Evolutionary conservation across 495 filamentous ascomycete genomes (phyloP), one percentile per base, ranked within the genome.

Genomic region (Podospora conica): DNA sequence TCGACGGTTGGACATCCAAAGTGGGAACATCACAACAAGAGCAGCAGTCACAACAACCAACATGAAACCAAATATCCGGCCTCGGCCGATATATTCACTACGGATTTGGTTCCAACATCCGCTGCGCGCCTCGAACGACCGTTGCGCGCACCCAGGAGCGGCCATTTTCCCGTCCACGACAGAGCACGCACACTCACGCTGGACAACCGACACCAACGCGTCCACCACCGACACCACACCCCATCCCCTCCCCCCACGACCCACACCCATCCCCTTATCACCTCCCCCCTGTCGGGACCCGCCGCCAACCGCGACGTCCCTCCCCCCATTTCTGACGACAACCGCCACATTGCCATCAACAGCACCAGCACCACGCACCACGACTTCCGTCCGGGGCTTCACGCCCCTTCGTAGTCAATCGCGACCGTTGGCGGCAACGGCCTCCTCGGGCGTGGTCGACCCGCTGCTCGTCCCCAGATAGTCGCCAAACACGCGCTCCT

Each of bases 351-450:
- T 15, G 22, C 25, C 58, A 29, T 1, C 29, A 29, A 15, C n/a
- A 27, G 11, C 58, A 24, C n/a, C 59, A 27, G 15, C 59, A 40
- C 59, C 59, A 61, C 31, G 18, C 59, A 53, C 31, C 61, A 21
- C 61, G 40, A 48, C 40, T 48, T 48, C 40, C 40, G 40, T 48
- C 61, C 27, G 74, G 76, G 73, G 75, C 76, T 78, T 76, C 76
- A 73, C 70, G 74, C 77, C 75, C 75, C 75, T 74, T 70, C 63
- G 58, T 77, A 76, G 76, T 79, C 77, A 78, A 78, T 78, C 75
- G 11, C 75, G 67, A 64, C 66, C 69, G 56, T 68, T 66, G 12
- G 27, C 55, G 1, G 8, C 61, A 12, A 40, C 58, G 20, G 9
- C 40, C 33, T 66, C 63, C 28, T 31, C 25, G 27, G 54, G 48